Percentiles rank a stretch among this genome's conserved stretches.
These are phyloP conservation scores for Kluyveromyces wickerhamii DNA, from an alignment of 805 yeast species.

Conservation along the genomic window DNA sequence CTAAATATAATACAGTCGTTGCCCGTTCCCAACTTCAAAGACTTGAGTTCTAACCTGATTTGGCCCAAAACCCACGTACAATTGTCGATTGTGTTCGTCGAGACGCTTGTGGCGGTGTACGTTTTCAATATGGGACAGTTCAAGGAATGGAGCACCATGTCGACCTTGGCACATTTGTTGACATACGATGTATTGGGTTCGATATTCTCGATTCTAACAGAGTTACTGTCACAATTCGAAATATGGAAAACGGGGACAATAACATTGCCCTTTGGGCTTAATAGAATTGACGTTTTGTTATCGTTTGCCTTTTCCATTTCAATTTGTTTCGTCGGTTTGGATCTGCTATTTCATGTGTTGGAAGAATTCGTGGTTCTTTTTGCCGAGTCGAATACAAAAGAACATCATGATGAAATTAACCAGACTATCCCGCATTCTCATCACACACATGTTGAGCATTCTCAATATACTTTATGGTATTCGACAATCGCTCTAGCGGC, in stretches of 20 bases:
- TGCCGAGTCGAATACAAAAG: constrained; percentile 22
- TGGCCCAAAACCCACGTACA: constrained; percentile 46
- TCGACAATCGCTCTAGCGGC: constrained; percentile 12
- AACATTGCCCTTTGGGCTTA: constrained; percentile 85
- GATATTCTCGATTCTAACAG: constrained; percentile 58
- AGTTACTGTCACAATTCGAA: constrained; percentile 81
- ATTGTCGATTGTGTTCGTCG: constrained; percentile 51
- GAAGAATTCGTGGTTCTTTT: constrained; percentile 55
- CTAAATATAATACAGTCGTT: constrained; percentile 64
- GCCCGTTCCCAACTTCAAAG: constrained; percentile 42
- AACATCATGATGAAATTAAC: constrained; percentile 27
- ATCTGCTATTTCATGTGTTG: constrained; percentile 74
- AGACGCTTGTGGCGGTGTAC: constrained; percentile 44
- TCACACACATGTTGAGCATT: constrained; percentile 12
- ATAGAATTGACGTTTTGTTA: constrained; percentile 79
- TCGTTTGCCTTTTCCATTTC: constrained; percentile 85
- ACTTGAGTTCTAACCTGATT: constrained; percentile 53
- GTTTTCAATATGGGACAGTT: constrained; percentile 55
- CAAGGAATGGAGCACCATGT: constrained; percentile 49
- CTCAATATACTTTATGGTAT: constrained; percentile 23
- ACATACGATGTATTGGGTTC: constrained; percentile 84
- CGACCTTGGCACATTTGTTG: constrained; percentile 78
- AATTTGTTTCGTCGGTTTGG: constrained; percentile 84
- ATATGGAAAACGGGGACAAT: constrained; percentile 82
- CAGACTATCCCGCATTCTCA: constrained; percentile 29